Base-by-base conservation (phyloP, 2,329 filamentous ascomycete genomes). In the Sporothrix luriei region DNA sequence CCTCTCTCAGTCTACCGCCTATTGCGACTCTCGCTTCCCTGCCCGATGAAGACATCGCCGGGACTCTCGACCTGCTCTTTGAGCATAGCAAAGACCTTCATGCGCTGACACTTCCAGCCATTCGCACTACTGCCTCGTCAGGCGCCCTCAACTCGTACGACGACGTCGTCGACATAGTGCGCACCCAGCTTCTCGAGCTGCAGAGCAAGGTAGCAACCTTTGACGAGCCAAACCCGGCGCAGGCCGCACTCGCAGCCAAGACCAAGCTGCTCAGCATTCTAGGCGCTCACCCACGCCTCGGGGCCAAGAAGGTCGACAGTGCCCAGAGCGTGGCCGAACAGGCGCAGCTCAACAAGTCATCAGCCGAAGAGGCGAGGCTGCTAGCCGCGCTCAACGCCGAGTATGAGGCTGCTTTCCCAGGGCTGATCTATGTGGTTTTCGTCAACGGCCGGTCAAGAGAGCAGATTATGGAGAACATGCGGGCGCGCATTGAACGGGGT, bases 351-450 rank as follows among this genome's bases (percentile, higher is more conserved):
- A 86, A 90, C 69, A 79, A 79, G 9, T n/a, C 67, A 1, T 84
- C 82, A 0, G 82, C 82, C 21, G 85, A 87, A 59, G 88, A 91
- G 76, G 82, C 81, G 10, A 80, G 82, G 70, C 79, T 82, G 75
- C 79, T 97, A 71, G 83, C 81, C 7, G 77, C 76, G 40, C 79
- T 97, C 75, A 97, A 97, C 77, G 79, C 79, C 13, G 87, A 91
- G 78, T 97, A 97, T 77, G 94, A 97, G 78, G 82, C 81, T n/a
- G 84, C 75, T 69, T 97, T 94, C 78, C 92, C 93, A 0, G 92
- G 94, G 0, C 78, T 97, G 77, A 85, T 90, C 79, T 97, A 96
- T 82, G 92, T 97, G 76, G 91, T 94, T 21, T 97, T 97, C 78
- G 94, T 97, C 69, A 94, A 97, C 77, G 93, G 92, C 0, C 85